Evolutionary conservation across 495 filamentous ascomycete genomes (phyloP).

Genomic region (Platismatia glauca): DNA sequence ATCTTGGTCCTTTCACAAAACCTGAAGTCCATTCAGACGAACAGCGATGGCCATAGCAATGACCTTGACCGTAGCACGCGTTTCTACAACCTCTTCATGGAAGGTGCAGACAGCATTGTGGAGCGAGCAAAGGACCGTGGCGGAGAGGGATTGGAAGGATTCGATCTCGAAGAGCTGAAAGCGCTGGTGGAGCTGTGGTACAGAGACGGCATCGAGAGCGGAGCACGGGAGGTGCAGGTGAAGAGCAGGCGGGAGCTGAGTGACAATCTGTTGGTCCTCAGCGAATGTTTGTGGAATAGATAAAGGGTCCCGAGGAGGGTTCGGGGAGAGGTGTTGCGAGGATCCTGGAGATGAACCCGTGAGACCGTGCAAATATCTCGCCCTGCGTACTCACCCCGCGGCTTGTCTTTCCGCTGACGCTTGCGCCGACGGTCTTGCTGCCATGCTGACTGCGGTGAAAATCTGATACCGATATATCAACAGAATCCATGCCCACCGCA

Average conservation of each 20-base stretch:
- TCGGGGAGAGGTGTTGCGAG: neutral
- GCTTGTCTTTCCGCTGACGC: neutral
- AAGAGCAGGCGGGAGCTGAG: constrained; percentile 64
- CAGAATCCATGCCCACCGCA: neutral
- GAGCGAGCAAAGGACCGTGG: constrained; percentile 27
- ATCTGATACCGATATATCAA: neutral
- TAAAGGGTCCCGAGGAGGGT: neutral
- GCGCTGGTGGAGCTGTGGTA: constrained; percentile 77
- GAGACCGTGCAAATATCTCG: neutral
- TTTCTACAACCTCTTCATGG: constrained; percentile 73
- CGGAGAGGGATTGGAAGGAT: constrained; percentile 39
- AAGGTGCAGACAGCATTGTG: constrained; percentile 54
- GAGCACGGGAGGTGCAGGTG: constrained; percentile 63
- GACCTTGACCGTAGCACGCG: constrained; percentile 56
- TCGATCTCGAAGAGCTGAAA: constrained; percentile 78
- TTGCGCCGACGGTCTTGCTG: neutral
- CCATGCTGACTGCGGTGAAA: neutral
- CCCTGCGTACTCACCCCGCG: neutral
- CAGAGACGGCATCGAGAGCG: constrained; percentile 63
- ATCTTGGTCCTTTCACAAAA: constrained; percentile 93
- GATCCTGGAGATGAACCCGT: neutral
- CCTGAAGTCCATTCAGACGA: constrained; percentile 67
- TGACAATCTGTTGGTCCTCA: constrained; percentile 65
- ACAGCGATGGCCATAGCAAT: constrained; percentile 24
- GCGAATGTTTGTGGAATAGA: constrained; percentile 68